Base-by-base conservation (phyloP, 257 asterid species). In the Gentiana macrophylla region DNA sequence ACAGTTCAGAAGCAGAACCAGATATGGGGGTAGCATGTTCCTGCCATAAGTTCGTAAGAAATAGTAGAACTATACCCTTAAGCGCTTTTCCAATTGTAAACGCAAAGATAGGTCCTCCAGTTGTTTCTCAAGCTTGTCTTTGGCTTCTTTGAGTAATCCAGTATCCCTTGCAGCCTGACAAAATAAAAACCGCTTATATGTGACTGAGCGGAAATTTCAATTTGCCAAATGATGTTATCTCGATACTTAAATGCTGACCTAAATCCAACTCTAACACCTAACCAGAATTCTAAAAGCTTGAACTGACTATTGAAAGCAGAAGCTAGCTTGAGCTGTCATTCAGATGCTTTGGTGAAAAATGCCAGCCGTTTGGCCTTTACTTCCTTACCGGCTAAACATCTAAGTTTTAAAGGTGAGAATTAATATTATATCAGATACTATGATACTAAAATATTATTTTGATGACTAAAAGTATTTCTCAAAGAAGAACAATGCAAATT, bases 61-160 rank as follows among this genome's bases (percentile, higher is more conserved):
- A 50, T 36, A 35, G 57, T 33, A 55, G 35, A 62, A 74, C 64
- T 55, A 75, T 70, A 91, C 96, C 83, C 95, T 83, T 65, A 87
- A 60, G 61, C 98, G 96, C 64, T 87, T 91, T 78, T 87, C 98
- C 59, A 91, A 92, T 67, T 91, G 96, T 76, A 91, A 73, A 57
- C 96, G 93, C 96, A 95, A 87, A 5, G 95, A 87, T 57, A 87
- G 92, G 56, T 91, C 98, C 83, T 91, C 98, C 57, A 87, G 72
- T 69, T 87, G 95, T 70, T 87, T 91, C 62, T 91, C 96, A 63
- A 91, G 95, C 86, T 91, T 91, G 74, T 91, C 96, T 79, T 91
- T 91, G 57, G 98, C 98, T 81, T 91, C 96, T 83, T 83, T 87
- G 69, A 91, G 89, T 37, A 95, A 96, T 72, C 98, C 98, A 24